Conservation (phyloP, 2,329 filamentous ascomycete species). For the Aspergillus sp. region DNA sequence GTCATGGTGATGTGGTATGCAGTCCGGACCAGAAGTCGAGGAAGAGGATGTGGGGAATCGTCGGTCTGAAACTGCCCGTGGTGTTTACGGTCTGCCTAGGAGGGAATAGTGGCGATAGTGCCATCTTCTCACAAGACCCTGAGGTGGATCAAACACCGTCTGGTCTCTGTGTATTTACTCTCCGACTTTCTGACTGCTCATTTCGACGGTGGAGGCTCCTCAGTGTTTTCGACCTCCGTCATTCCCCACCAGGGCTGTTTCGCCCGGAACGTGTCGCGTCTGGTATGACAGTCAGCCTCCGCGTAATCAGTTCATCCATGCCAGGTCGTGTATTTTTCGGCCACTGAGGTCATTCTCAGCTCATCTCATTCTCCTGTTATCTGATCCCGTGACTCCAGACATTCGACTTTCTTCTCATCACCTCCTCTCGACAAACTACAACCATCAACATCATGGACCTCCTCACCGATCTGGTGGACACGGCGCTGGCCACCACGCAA, state of each 20-base stretch:
- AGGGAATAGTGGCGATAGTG: background rate
- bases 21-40: background rate
- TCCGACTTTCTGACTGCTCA: conserved; percentile 14
- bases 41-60: background rate
- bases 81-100: background rate
- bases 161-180: conserved; percentile 1
- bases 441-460: conserved; percentile 12
- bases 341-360: background rate
- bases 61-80: background rate
- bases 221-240: conserved; percentile 4
- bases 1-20: conserved; percentile 1
- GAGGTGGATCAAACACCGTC: conserved; percentile 11
- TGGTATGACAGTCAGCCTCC: conserved; percentile 11
- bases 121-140: conserved; percentile 15
- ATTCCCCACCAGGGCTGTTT: conserved; percentile 9
- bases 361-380: background rate
- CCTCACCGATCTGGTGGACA: conserved; percentile 12
- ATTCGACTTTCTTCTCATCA: background rate
- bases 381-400: background rate
- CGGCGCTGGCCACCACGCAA: conserved; percentile 13
- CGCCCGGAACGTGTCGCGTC: conserved; percentile 12
- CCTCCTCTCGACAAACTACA: background rate
- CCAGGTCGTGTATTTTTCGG: background rate
- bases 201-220: conserved; percentile 11
- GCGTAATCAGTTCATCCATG: too few species aligned